A percentile compares a stretch with the other conserved stretches of the same genome.
These are phyloP conservation scores for Penicillium canariense DNA, from an alignment of 495 filamentous ascomycete species.

Conservation along the genomic window DNA sequence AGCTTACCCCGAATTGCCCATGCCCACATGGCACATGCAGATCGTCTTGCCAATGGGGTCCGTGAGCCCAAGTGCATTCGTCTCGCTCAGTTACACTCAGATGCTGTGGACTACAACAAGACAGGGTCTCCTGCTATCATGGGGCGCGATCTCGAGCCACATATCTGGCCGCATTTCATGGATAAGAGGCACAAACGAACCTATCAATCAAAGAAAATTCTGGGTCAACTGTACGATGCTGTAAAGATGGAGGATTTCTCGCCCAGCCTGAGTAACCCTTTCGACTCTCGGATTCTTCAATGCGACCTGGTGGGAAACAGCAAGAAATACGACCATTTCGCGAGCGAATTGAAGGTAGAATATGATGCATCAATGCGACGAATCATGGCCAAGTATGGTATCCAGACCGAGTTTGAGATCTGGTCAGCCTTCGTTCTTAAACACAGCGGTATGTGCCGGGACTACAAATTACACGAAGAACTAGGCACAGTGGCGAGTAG, in stretches of 20 bases:
- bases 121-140: slow-evolving; percentile 75
- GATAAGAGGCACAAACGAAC: slow-evolving; percentile 58
- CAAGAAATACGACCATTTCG: slow-evolving; percentile 53
- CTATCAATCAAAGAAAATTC: slow-evolving; percentile 68
- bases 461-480: slow-evolving; percentile 86
- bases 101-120: slow-evolving; percentile 91
- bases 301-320: slow-evolving; percentile 50
- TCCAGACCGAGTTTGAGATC: slow-evolving; percentile 87
- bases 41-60: slow-evolving; percentile 59
- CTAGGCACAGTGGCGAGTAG: slow-evolving; percentile 62
- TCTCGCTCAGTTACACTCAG: slow-evolving; percentile 80
- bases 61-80: slow-evolving; percentile 68
- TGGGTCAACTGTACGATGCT: slow-evolving; percentile 81
- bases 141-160: slow-evolving; percentile 55
- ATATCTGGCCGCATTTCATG: slow-evolving; percentile 86
- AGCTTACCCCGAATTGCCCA: slow-evolving; percentile 74
- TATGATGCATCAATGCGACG: slow-evolving; percentile 78
- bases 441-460: slow-evolving; percentile 60
- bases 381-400: slow-evolving; percentile 82
- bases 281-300: slow-evolving; percentile 74
- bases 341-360: slow-evolving; percentile 63
- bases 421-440: slow-evolving; percentile 80
- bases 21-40: slow-evolving; percentile 78
- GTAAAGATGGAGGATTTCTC: slow-evolving; percentile 66
- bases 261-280: slow-evolving; percentile 64